These are phyloP conservation scores for Metschnikowia shivogae DNA, from an alignment of 805 yeast genomes.

Conservation along the genomic window DNA sequence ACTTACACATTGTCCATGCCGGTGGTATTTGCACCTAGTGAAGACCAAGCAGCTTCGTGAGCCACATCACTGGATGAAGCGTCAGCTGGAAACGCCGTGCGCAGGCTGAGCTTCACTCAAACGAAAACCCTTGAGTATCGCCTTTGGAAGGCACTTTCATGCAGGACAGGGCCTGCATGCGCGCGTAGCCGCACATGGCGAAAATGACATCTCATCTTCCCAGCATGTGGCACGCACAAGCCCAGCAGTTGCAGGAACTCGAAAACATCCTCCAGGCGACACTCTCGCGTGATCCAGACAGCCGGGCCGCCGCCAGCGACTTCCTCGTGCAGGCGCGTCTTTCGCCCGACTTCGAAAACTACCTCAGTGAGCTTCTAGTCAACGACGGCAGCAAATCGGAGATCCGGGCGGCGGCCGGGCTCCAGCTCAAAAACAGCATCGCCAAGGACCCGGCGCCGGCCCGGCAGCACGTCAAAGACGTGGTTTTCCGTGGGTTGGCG, in stretches of 20 bases:
- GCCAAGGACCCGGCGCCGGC: conserved; percentile 31
- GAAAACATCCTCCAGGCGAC: conserved; percentile 67
- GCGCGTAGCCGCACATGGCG: background rate
- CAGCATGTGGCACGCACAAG: conserved; percentile 62
- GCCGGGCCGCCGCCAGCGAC: conserved; percentile 64
- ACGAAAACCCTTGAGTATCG: too few relatives aligned
- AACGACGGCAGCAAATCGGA: conserved; percentile 49
- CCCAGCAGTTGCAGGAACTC: conserved; percentile 58
- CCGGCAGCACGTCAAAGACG: conserved; percentile 35
- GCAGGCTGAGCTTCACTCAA: too few relatives aligned
- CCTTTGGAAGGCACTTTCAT: too few relatives aligned
- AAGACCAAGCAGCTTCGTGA: too few relatives aligned
- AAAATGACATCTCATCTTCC: background rate
- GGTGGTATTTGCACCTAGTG: too few relatives aligned
- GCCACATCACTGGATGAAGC: too few relatives aligned
- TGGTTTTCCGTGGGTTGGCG: conserved; percentile 52
- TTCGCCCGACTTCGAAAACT: conserved; percentile 78
- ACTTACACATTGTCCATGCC: too few relatives aligned
- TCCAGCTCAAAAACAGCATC: conserved; percentile 76
- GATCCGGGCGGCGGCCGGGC: conserved; percentile 83
- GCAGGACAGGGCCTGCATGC: background rate
- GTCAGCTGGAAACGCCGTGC: too few relatives aligned
- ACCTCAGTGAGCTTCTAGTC: conserved; percentile 66
- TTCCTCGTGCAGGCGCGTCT: conserved; percentile 65
- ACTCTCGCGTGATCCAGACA: conserved; percentile 51